These are phyloP conservation scores for Emericellopsis terricola DNA, from an alignment of 495 filamentous ascomycete genomes.

Conservation along the genomic window DNA sequence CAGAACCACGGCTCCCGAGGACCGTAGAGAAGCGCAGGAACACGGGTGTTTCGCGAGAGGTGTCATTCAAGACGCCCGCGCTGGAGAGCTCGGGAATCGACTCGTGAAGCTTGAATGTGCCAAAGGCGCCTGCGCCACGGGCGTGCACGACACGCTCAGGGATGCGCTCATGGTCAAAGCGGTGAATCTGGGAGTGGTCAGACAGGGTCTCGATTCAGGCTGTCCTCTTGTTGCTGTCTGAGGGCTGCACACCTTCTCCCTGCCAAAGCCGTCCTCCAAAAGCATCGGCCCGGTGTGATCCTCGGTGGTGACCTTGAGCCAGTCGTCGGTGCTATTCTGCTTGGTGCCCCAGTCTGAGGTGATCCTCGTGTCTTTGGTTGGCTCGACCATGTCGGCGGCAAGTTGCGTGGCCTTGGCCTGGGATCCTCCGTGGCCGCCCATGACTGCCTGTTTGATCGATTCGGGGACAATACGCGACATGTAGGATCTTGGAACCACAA, in stretches of 20 bases:
- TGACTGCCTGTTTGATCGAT: slow-evolving; percentile 9
- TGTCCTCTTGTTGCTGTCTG: not conserved
- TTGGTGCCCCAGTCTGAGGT: slow-evolving; percentile 70
- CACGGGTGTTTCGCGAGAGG: slow-evolving; percentile 57
- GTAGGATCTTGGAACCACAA: not conserved
- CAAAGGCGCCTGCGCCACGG: slow-evolving; percentile 67
- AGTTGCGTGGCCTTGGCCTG: slow-evolving; percentile 23
- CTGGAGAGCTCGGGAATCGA: slow-evolving; percentile 49
- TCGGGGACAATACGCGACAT: slow-evolving; percentile 1
- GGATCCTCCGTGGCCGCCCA: slow-evolving; percentile 7
- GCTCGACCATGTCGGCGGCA: slow-evolving; percentile 14
- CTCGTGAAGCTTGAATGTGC: slow-evolving; percentile 59
- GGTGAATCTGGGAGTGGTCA: slow-evolving; percentile 36
- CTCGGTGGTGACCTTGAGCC: slow-evolving; percentile 46
- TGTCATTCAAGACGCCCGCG: slow-evolving; percentile 65
- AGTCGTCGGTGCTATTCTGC: slow-evolving; percentile 58
- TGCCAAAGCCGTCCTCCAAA: slow-evolving; percentile 65
- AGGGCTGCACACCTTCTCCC: slow-evolving; percentile 50
- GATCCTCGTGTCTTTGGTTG: slow-evolving; percentile 19
- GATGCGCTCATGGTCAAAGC: slow-evolving; percentile 78
- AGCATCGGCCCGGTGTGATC: slow-evolving; percentile 49
- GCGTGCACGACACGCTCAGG: slow-evolving; percentile 84
- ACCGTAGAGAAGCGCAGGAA: slow-evolving; percentile 77
- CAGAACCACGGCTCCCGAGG: slow-evolving; percentile 55
- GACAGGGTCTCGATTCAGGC: not conserved